Conservation (phyloP, 768 basidiomycete species). For the Russula sp. region DNA sequence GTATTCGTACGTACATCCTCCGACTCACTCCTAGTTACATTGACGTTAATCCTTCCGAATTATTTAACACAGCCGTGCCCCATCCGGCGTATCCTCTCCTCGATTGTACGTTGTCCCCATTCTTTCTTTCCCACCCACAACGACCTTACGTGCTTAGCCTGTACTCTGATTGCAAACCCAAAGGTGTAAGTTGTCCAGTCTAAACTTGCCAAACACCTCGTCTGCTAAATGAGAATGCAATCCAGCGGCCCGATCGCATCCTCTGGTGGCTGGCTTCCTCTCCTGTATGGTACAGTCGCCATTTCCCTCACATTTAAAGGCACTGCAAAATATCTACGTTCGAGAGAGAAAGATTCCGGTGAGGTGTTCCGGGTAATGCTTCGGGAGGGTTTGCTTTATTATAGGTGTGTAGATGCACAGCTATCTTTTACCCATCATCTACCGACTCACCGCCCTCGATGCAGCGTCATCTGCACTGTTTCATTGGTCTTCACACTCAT, state of each 20-base stretch:
- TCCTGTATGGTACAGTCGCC: slow-evolving; percentile 34
- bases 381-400: slow-evolving; percentile 11
- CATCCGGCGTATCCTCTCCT: no score
- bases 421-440: neutral
- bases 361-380: slow-evolving; percentile 12
- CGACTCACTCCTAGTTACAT: neutral
- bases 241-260: slow-evolving; percentile 27
- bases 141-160: slow-evolving; percentile 27
- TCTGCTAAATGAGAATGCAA: neutral
- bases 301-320: slow-evolving; percentile 30
- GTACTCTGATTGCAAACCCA: slow-evolving; percentile 33
- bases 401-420: slow-evolving; percentile 3
- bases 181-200: slow-evolving; percentile 24
- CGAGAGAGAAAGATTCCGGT: neutral
- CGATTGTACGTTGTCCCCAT: no score
- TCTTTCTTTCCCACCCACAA: no score
- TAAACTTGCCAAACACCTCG: neutral
- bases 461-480: slow-evolving; percentile 33
- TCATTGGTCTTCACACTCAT: slow-evolving; percentile 35
- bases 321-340: slow-evolving; percentile 19
- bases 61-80: neutral
- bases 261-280: slow-evolving; percentile 36
- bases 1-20: slow-evolving; percentile 38
- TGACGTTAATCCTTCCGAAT: neutral
- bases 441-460: neutral